Conservation (phyloP, 2,329 filamentous ascomycete species). For the Hypoxylon sp. region DNA sequence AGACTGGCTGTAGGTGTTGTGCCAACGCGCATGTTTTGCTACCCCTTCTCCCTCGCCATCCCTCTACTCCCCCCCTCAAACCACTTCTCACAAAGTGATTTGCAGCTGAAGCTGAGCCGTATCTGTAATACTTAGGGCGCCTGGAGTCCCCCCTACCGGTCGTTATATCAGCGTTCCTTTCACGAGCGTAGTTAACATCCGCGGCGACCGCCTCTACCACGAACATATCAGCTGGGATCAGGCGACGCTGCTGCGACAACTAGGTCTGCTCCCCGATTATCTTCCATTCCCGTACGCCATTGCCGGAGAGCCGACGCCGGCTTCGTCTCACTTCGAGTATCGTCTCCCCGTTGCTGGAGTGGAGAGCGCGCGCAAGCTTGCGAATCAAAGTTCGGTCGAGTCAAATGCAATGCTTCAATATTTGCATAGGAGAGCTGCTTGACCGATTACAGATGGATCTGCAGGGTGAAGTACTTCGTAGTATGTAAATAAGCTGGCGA, state of each 20-base stretch:
- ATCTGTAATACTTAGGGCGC: constrained; percentile 56
- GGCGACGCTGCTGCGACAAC: constrained; percentile 65
- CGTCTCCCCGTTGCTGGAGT: constrained; percentile 66
- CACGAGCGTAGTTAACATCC: constrained; percentile 70
- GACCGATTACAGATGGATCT: background rate
- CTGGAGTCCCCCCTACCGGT: constrained; percentile 66
- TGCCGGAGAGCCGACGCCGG: constrained; percentile 46
- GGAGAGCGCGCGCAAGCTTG: constrained; percentile 59
- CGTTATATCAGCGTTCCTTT: constrained; percentile 66
- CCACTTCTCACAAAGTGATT: background rate
- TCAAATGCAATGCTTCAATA: constrained; percentile 64
- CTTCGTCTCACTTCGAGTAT: constrained; percentile 58
- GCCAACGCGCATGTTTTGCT: background rate
- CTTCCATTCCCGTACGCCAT: constrained; percentile 67
- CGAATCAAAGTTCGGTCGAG: constrained; percentile 57
- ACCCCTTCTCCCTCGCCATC: too few relatives aligned
- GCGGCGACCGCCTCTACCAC: constrained; percentile 72
- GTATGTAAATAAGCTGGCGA: background rate
- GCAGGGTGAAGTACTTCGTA: too few relatives aligned
- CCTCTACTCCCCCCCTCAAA: background rate
- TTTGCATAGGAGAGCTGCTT: constrained; percentile 1
- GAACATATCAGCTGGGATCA: constrained; percentile 79
- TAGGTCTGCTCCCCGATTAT: constrained; percentile 70
- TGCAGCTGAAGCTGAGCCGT: background rate
- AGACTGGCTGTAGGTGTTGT: constrained; percentile 70